Evolutionary conservation across 768 basidiomycete genomes (phyloP), one percentile per base, ranked within the genome.

Genomic region (Collybia sordida): DNA sequence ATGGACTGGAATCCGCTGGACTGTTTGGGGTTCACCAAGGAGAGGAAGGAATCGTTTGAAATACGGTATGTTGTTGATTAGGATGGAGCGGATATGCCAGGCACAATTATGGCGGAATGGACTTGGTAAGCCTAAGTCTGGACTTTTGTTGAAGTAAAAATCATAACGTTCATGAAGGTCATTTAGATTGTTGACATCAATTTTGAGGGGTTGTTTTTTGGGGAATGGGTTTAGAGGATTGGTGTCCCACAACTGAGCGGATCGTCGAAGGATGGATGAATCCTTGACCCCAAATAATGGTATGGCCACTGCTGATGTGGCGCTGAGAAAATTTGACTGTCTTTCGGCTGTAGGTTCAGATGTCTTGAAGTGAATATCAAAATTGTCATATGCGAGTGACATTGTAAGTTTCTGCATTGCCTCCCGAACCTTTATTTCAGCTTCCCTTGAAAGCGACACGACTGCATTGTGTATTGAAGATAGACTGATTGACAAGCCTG

Each of bases 361-460:
- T 0, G 40, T 25, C 40, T 65, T 59, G 22, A 72, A 56, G 34
- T 67, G 52, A 4, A 73, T 56, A 50, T 75, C 69, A 34, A 73
- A 67, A 54, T 75, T 74, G 47, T 75, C 69, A 19, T 69, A 73
- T 8, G 65, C 65, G 38, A 54, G 64, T 9, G 60, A 42, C 2
- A 56, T 51, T 0, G 57, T 47, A 5, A 65, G 49, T 6, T 59
- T 62, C 24, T 50, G 49, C 1, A 55, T 64, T 28, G 63, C 53
- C 12, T 11, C 15, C n/a, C 47, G 38, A 8, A 65, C 37, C 7
- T 23, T 36, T 8, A 23, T 12, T 15, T 40, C 28, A 6, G 63
- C 49, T 39, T 68, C 54, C 1, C 27, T 18, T 1, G 61, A 61
- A n/a, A 64, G 42, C 14, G 57, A 61, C 1, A 42, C 28, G 18